Conservation (phyloP, 352 stramenopile genomes). For the Globisporangium solare region DNA sequence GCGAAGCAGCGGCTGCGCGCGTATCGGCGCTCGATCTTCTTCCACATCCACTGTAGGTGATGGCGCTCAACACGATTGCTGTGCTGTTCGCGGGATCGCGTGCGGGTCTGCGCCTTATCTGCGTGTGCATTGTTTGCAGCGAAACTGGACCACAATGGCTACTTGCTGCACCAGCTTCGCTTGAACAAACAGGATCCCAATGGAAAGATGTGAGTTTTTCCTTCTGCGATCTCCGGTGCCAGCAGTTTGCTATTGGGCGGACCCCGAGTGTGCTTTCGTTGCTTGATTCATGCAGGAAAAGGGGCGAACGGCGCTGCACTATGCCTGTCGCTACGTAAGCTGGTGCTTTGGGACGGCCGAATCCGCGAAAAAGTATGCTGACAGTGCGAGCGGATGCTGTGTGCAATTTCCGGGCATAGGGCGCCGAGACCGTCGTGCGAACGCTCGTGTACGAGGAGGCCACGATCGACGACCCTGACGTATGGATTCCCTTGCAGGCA, state of each 20-base stretch:
- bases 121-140: conserved; percentile 21
- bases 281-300: conserved; percentile 43
- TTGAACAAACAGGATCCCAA: conserved; percentile 67
- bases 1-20: conserved; percentile 58
- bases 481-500: conserved; percentile 14
- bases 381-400: not conserved
- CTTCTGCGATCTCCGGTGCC: not conserved
- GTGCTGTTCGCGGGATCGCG: too few species aligned
- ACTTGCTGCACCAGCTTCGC: conserved; percentile 54
- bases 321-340: conserved; percentile 61
- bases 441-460: conserved; percentile 68
- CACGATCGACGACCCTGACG: conserved; percentile 74
- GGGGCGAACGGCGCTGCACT: conserved; percentile 66
- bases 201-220: conserved; percentile 54
- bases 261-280: not conserved
- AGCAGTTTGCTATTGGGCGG: not conserved
- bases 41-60: conserved; percentile 67
- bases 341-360: not conserved
- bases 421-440: conserved; percentile 41
- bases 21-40: conserved; percentile 70
- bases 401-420: conserved; percentile 19
- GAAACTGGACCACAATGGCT: conserved; percentile 69
- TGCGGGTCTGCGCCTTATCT: not conserved
- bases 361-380: not conserved
- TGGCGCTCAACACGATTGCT: too few species aligned